Evolutionary conservation across 1,139 yeast species (phyloP).

Genomic region (Blastobotrys serpentis): DNA sequence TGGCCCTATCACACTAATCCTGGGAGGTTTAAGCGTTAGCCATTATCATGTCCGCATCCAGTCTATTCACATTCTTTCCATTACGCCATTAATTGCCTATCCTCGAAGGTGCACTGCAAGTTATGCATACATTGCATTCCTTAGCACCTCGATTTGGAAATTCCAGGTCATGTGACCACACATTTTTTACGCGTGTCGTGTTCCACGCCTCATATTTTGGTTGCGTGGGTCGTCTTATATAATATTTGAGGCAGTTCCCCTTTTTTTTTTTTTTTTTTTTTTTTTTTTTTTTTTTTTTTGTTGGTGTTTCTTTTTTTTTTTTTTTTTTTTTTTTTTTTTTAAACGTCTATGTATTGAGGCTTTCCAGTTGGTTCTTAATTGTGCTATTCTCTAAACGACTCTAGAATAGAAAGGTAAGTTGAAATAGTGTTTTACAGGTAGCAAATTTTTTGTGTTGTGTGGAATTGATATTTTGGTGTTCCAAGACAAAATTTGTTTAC

Average conservation of each 20-base stretch:
- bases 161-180: slow-evolving; percentile 5
- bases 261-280: slow-evolving; percentile 1
- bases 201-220: slow-evolving; percentile 7
- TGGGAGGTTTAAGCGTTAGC: background rate
- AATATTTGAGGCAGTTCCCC: background rate
- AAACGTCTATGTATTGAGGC: slow-evolving; percentile 5
- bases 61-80: background rate
- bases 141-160: slow-evolving; percentile 1
- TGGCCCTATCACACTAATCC: background rate
- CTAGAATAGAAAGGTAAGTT: no score
- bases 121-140: background rate
- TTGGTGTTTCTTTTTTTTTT: slow-evolving; percentile 7
- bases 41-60: background rate
- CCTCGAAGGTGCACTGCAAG: background rate
- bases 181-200: slow-evolving; percentile 8
- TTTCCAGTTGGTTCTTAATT: no score
- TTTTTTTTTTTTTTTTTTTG: slow-evolving; percentile 7
- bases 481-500: background rate
- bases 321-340: slow-evolving; percentile 2
- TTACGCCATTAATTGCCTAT: background rate
- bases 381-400: no score
- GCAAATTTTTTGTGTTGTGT: no score
- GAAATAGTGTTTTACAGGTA: no score
- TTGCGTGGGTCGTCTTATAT: background rate
- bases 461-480: background rate